phyloP scores from a whole-genome alignment of 768 basidiomycete genomes.

The Psilocybe azurescens region DNA sequence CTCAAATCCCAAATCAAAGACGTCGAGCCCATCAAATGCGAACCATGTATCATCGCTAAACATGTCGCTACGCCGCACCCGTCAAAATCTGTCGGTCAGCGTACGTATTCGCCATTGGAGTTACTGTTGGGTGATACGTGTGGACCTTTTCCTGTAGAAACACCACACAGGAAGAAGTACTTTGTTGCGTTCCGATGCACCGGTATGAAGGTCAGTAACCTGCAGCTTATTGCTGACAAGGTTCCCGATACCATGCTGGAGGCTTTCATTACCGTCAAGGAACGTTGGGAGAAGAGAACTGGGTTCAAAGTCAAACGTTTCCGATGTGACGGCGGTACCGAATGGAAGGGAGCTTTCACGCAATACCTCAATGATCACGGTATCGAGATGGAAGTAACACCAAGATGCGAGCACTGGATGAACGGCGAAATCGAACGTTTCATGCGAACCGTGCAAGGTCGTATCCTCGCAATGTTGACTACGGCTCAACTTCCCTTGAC shows the following conservation, averaged over 20 bases:
- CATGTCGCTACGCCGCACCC: slow-evolving; percentile 6
- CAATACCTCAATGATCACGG: background rate
- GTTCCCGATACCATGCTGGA: background rate
- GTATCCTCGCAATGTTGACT: background rate
- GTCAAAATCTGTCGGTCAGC: background rate
- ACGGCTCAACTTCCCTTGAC: slow-evolving; percentile 1
- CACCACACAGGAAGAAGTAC: background rate
- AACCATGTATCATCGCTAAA: slow-evolving; percentile 13
- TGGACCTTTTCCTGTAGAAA: background rate
- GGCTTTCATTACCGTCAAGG: background rate
- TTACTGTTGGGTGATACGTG: background rate
- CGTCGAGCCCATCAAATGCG: slow-evolving; percentile 1
- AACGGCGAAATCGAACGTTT: slow-evolving; percentile 18
- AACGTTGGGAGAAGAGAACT: slow-evolving; percentile 12
- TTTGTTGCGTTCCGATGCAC: background rate
- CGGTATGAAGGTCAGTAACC: background rate
- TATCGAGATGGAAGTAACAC: slow-evolving; percentile 6
- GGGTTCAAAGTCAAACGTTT: slow-evolving; percentile 9
- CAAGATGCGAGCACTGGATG: slow-evolving; percentile 19
- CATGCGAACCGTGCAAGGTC: slow-evolving; percentile 10
- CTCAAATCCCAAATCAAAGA: background rate
- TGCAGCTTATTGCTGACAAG: slow-evolving; percentile 8
- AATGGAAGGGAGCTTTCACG: no score
- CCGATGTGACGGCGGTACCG: background rate
- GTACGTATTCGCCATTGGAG: background rate